phyloP scores from a whole-genome alignment of 352 stramenopile species.

The Phytophthora colocasiae region DNA sequence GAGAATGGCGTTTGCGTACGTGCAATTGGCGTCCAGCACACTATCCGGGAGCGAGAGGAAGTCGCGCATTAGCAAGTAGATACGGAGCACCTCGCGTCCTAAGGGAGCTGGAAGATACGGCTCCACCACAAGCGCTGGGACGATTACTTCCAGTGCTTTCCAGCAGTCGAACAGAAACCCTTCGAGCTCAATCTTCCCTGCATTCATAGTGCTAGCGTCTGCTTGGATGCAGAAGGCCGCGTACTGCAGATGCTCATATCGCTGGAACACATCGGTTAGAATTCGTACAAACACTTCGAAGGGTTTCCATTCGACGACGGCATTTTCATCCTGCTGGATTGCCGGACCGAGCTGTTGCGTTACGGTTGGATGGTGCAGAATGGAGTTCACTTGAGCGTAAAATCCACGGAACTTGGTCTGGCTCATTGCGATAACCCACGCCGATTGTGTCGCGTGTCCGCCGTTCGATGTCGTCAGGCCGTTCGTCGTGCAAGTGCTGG shows the following conservation, averaged over 20 bases:
- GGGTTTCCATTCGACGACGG: constrained; percentile 50
- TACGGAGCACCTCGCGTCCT: constrained; percentile 43
- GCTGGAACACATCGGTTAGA: constrained; percentile 44
- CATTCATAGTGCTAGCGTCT: constrained; percentile 42
- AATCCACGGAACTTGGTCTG: constrained; percentile 64
- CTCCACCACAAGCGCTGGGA: constrained; percentile 55
- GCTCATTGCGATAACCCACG: constrained; percentile 70
- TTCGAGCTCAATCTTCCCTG: constrained; percentile 47
- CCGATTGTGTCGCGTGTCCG: constrained; percentile 41
- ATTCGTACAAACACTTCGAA: constrained; percentile 55
- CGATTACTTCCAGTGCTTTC: constrained; percentile 51
- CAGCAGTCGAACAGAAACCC: constrained; percentile 57
- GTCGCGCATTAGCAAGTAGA: constrained; percentile 64
- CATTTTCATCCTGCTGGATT: constrained; percentile 19
- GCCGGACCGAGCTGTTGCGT: constrained; percentile 25
- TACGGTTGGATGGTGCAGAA: constrained; percentile 49
- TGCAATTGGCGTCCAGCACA: constrained; percentile 57
- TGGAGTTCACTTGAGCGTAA: constrained; percentile 46
- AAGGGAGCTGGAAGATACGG: constrained; percentile 43
- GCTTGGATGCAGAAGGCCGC: constrained; percentile 52
- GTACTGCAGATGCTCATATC: constrained; percentile 47
- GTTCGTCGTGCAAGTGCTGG: constrained; percentile 29
- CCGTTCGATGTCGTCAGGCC: constrained; percentile 14
- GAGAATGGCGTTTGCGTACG: constrained; percentile 65
- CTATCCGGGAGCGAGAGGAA: constrained; percentile 57